phyloP scores from a whole-genome alignment of 108 stramenopile species.

The Nannochloropsis granulata region DNA sequence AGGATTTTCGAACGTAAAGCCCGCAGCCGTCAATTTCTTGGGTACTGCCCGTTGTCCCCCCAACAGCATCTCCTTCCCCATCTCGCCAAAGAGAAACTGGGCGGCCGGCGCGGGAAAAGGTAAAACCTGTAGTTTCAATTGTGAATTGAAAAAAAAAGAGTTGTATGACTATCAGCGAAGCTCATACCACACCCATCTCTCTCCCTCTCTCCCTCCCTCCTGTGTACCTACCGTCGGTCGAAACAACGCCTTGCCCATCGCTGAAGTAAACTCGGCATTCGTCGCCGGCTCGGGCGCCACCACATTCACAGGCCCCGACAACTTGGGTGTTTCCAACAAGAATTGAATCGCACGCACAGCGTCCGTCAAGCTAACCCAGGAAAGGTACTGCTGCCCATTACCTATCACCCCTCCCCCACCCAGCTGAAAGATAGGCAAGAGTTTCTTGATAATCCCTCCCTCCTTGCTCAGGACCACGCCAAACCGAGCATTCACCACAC shows the following conservation, averaged over 20 bases:
- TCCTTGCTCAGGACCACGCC: slow-evolving; percentile 46
- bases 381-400: slow-evolving; percentile 47
- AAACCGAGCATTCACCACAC: slow-evolving; percentile 46
- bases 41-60: slow-evolving; percentile 4
- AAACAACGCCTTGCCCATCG: slow-evolving; percentile 41
- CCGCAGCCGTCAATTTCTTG: neutral
- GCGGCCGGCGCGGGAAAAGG: slow-evolving; percentile 51
- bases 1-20: neutral
- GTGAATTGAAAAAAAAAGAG: neutral
- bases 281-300: slow-evolving; percentile 43
- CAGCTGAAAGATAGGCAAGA: slow-evolving; percentile 42
- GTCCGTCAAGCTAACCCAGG: slow-evolving; percentile 42
- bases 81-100: slow-evolving; percentile 49
- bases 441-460: slow-evolving; percentile 48
- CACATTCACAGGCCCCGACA: slow-evolving; percentile 46
- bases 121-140: slow-evolving; percentile 15
- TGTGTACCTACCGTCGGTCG: slow-evolving; percentile 38
- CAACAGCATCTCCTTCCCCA: slow-evolving; percentile 58
- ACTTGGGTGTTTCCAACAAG: neutral
- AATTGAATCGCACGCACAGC: slow-evolving; percentile 38
- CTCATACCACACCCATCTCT: no score
- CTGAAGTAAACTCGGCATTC: slow-evolving; percentile 47
- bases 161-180: neutral
- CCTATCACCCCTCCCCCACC: slow-evolving; percentile 55
- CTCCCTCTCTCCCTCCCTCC: no score